These are phyloP conservation scores for Fusarium sp. DNA, from an alignment of 2,329 filamentous ascomycete species.

Conservation along the genomic window DNA sequence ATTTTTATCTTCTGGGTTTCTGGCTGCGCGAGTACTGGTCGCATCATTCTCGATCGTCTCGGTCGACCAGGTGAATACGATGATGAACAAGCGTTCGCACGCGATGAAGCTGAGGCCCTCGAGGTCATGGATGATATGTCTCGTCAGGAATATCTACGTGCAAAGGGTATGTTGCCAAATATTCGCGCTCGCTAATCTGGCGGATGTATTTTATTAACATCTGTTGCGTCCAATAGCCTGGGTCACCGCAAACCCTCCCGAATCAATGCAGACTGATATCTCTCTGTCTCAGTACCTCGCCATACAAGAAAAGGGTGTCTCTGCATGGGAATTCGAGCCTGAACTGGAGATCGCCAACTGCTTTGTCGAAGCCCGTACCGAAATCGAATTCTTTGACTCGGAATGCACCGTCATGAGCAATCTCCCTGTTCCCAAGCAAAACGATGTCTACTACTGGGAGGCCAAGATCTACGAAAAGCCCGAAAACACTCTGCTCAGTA, in stretches of 20 bases:
- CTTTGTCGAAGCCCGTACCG: constrained; percentile 94
- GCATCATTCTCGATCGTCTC: constrained; percentile 93
- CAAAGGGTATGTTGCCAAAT: constrained; percentile 77
- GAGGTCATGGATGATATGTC: constrained; percentile 96
- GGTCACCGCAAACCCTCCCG: constrained; percentile 91
- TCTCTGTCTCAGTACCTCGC: constrained; percentile 97
- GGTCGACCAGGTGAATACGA: constrained; percentile 96
- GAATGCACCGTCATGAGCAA: constrained; percentile 98
- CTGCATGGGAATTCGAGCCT: constrained; percentile 99
- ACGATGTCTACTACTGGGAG: constrained; percentile 99
- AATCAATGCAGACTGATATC: constrained; percentile 96
- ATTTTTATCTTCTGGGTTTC: constrained; percentile 93
- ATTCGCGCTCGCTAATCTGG: not conserved
- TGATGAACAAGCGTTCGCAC: constrained; percentile 93
- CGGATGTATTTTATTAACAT: constrained; percentile 28
- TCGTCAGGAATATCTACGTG: constrained; percentile 88
- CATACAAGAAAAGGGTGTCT: constrained; percentile 99
- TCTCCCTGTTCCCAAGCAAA: constrained; percentile 95
- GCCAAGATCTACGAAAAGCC: constrained; percentile 99
- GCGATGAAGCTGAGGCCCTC: constrained; percentile 94
- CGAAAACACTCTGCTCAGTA: constrained; percentile 85
- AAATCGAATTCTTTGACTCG: constrained; percentile 99
- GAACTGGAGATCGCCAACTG: constrained; percentile 98
- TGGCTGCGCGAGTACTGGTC: constrained; percentile 76
- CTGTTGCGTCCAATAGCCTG: constrained; percentile 72